Evolutionary conservation across 768 basidiomycete species (phyloP), one percentile per base, ranked within the genome.

Genomic region (Amanita phalloides): DNA sequence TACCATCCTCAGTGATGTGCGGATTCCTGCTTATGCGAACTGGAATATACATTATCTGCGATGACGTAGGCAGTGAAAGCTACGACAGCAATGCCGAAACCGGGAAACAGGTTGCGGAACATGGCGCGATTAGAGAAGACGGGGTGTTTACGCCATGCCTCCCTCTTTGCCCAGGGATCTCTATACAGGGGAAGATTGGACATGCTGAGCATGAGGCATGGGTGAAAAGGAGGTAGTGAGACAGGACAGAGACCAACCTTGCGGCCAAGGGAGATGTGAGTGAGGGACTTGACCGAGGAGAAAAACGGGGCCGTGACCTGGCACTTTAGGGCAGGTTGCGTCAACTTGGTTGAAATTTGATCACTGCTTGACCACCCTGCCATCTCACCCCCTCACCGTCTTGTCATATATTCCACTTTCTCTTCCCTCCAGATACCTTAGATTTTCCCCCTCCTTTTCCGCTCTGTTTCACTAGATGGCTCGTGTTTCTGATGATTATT

Each of bases 111-210:
- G 71, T 79, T 91, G 60, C 84, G 73, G 72, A 97, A 84, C 89
- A 93, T 93, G 59, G 79, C 77, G 38, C 84, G 81, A 58, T 84
- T 86, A 55, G 82, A 77, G 73, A 96, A 96, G 51, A 94, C 79
- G n/a, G 87, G 83, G 61, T 81, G 82, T 65, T 84, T 91, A 61
- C 93, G 78, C 92, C 91, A 96, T 36, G 90, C 89, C 59, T 96
- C 92, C 55, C 82, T 73, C 69, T 87, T 92, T 20, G 90, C 89
- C 93, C 93, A 96, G 47, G 92, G 91, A 65, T 96, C 93, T 67
- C 90, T 84, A 62, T 84, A 93, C 49, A 88, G 71, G n/a, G 82
- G 84, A 50, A 72, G 74, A 55, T 77, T 78, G 48, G 79, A 61
- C 82, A 87, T 86, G 9, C 57, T 63, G 45, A 59, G 17, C 17